Evolutionary conservation across 345 rosid species (phyloP), one percentile per base, ranked within the genome.

Genomic region (Firmiana major): DNA sequence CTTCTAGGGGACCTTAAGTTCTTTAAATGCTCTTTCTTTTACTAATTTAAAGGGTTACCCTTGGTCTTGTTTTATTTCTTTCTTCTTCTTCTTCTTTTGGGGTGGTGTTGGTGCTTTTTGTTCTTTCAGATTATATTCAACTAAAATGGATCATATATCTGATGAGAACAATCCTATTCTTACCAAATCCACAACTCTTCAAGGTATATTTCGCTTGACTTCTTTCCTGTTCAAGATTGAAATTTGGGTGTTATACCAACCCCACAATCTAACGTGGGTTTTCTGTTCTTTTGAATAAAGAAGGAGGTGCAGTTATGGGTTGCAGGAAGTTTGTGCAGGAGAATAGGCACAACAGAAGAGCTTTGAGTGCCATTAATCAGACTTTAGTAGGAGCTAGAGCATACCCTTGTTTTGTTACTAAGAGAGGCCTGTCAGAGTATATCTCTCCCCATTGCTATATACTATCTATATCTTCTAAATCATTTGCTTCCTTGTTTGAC

Each of bases 351-450:
- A 88, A 65, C 79, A 85, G 97, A 78, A 88, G 93, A 85, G 97
- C 85, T 16, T 84, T 94, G n/a, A 75, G 94, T 75, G 88, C 84
- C 70, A 86, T 92, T 63, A 88, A 86, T 76, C 91, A 91, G 74
- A 84, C 84, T 79, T 72, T 90, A 9, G 80, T 83, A 22, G 89
- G 85, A 67, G 81, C 85, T 74, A 83, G 75, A 79, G 80, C 80
- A n/a, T 84, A 85, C 68, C 89, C 92, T 71, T 85, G 88, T 77
- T 84, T 87, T 81, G 86, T 90, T 79, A 88, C 83, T 82, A 89
- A 92, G 83, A 86, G 91, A 84, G 83, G 80, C 78, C 75, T 85
- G 65, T 69, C 86, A 22, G 79, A 64, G 93, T 89, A 51, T 5
- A 81, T 70, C 21, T 77, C 24, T 75, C 78, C 75, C 54, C 43